These are phyloP conservation scores for Ploettnerulaceae sp. DNA, from an alignment of 2,329 filamentous ascomycete genomes.

Conservation along the genomic window DNA sequence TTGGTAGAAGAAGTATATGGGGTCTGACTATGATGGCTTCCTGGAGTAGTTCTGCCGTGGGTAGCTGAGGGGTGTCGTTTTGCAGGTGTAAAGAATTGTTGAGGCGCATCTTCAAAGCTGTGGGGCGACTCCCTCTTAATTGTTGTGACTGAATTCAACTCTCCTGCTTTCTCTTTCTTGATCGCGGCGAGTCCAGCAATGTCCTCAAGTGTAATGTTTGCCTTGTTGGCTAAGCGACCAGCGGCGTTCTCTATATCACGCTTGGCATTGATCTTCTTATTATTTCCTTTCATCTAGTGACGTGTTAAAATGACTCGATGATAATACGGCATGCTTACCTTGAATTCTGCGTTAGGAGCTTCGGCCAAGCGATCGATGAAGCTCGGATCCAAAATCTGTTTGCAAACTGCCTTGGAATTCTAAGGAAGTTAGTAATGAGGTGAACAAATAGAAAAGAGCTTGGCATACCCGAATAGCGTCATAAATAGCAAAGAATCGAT, in stretches of 20 bases:
- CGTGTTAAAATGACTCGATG: too few relatives aligned
- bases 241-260: constrained; percentile 26
- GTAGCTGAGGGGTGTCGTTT: too few relatives aligned
- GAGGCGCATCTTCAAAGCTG: not conserved
- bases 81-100: not conserved
- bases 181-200: not conserved
- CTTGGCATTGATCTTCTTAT: constrained; percentile 28
- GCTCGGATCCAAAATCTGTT: constrained; percentile 25
- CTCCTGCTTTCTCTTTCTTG: not conserved
- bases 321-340: too few relatives aligned
- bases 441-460: not conserved
- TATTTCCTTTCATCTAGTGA: constrained; percentile 25
- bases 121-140: not conserved
- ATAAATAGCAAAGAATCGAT: constrained; percentile 17
- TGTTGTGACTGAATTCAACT: not conserved
- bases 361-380: constrained; percentile 25
- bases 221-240: constrained; percentile 19
- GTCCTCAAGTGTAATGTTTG: constrained; percentile 4
- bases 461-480: constrained; percentile 15
- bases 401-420: constrained; percentile 26
- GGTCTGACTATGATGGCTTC: too few relatives aligned
- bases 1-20: not conserved
- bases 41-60: not conserved
- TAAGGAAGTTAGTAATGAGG: constrained; percentile 10
- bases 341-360: constrained; percentile 19